Base-by-base conservation (phyloP, 805 yeast genomes). In the Ogataea methylovora region DNA sequence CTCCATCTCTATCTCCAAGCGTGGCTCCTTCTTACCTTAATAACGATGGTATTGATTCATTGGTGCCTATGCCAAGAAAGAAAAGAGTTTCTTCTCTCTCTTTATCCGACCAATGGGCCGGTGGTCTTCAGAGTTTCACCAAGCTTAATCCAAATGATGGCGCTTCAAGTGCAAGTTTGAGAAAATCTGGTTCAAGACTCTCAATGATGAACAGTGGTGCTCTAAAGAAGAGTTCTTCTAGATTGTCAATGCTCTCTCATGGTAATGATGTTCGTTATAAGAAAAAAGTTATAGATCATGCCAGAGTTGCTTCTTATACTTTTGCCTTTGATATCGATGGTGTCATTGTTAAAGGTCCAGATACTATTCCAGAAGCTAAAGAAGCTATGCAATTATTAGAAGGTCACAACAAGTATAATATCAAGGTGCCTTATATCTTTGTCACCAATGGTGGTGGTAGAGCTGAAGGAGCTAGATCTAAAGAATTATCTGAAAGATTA, bases 321-420 rank as follows among this genome's bases (percentile, higher is more conserved):
- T 86, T 86, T 64, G 92, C 94, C 27, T 86, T 87, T 56, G 95
- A 87, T 60, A 86, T 86, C 36, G 96, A 86, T 54, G 96, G 96
- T 29, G 96, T 86, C 30, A 74, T 86, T 30, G 77, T 86, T 42
- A 70, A 84, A 40, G 95, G 95, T 12, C 88, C 92, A 2, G 74
- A 80, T 34, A 81, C 90, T 6, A 80, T 86, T 31, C 88, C 92
- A 0, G 79, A 82, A 49, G 94, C 94, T 1, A 71, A 67, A 12
- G 71, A 76, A 42, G 94, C 95, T 6, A 60, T 86, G 44, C 68
- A 69, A 41, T 53, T 82, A 64, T 68, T 86, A 42, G 78, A 84
- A 45, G 94, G 94, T 38, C 76, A 76, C 26, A 86, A 86, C 61
- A 68, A 74, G 49, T 78, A 83, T 62, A 73, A 80, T 48, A 79